Conservation (phyloP, 768 basidiomycete genomes). For the Clathrus columnatus region DNA sequence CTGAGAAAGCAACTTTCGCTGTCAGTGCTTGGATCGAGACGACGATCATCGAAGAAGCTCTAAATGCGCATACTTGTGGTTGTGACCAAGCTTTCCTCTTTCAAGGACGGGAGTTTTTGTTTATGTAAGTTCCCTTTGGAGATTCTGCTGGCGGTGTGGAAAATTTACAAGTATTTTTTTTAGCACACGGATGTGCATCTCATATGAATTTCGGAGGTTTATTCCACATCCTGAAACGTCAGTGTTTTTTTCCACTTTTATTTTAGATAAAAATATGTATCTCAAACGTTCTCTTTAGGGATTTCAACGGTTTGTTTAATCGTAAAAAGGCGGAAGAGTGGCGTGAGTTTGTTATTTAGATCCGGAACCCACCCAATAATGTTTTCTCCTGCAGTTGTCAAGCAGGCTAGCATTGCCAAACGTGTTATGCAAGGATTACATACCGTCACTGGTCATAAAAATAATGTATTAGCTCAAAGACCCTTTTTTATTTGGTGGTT, state of each 20-base stretch:
- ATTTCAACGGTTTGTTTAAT: conserved; percentile 42
- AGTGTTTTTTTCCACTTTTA: conserved; percentile 17
- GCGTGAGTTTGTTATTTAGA: conserved; percentile 37
- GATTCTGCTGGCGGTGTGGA: not conserved
- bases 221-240: conserved; percentile 44
- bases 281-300: conserved; percentile 43
- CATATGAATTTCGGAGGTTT: conserved; percentile 56
- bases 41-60: conserved; percentile 53
- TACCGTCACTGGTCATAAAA: conserved; percentile 40
- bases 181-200: conserved; percentile 57
- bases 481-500: conserved; percentile 71
- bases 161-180: conserved; percentile 13
- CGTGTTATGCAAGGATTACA: conserved; percentile 48
- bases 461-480: conserved; percentile 51
- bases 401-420: conserved; percentile 59
- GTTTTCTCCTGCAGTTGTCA: conserved; percentile 52
- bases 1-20: conserved; percentile 51
- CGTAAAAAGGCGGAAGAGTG: conserved; percentile 58
- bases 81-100: conserved; percentile 60
- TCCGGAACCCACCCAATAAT: conserved; percentile 19
- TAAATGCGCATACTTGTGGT: conserved; percentile 64
- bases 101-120: conserved; percentile 60
- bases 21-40: conserved; percentile 60
- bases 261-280: conserved; percentile 18
- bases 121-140: conserved; percentile 52